These are phyloP conservation scores for Aspergillus sergii DNA, from an alignment of 2,329 filamentous ascomycete species.

Conservation along the genomic window DNA sequence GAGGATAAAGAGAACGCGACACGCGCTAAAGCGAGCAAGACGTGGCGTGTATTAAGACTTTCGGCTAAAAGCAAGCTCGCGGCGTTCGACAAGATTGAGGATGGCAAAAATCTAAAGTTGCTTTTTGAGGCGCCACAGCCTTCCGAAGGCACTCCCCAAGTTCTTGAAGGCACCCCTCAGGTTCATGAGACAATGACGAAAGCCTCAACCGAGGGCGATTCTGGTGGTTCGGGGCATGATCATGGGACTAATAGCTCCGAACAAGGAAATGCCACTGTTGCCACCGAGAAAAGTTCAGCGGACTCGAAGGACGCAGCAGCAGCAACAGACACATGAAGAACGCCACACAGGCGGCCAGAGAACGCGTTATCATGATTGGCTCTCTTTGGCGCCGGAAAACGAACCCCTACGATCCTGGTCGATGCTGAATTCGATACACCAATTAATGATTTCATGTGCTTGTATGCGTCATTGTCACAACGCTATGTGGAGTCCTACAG, in stretches of 20 bases:
- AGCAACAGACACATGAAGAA: slow-evolving; percentile 20
- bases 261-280: slow-evolving; percentile 7
- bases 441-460: slow-evolving; percentile 7
- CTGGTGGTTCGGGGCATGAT: slow-evolving; percentile 11
- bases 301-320: slow-evolving; percentile 14
- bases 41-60: slow-evolving; percentile 84
- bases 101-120: slow-evolving; percentile 68
- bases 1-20: slow-evolving; percentile 61
- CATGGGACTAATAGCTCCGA: slow-evolving; percentile 8
- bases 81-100: slow-evolving; percentile 84
- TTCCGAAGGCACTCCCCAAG: slow-evolving; percentile 19
- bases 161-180: slow-evolving; percentile 25
- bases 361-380: slow-evolving; percentile 9
- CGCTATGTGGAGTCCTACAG: slow-evolving; percentile 11
- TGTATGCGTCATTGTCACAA: slow-evolving; percentile 16
- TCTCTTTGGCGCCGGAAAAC: slow-evolving; percentile 7
- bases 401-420: slow-evolving; percentile 1
- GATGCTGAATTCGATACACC: slow-evolving; percentile 9
- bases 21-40: slow-evolving; percentile 82
- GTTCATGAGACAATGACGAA: slow-evolving; percentile 24
- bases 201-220: slow-evolving; percentile 16
- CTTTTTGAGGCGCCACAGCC: slow-evolving; percentile 45
- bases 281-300: slow-evolving; percentile 12
- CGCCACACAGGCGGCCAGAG: not conserved
- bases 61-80: slow-evolving; percentile 73